phyloP scores from a whole-genome alignment of 768 basidiomycete genomes.

The Trametes coccinea region DNA sequence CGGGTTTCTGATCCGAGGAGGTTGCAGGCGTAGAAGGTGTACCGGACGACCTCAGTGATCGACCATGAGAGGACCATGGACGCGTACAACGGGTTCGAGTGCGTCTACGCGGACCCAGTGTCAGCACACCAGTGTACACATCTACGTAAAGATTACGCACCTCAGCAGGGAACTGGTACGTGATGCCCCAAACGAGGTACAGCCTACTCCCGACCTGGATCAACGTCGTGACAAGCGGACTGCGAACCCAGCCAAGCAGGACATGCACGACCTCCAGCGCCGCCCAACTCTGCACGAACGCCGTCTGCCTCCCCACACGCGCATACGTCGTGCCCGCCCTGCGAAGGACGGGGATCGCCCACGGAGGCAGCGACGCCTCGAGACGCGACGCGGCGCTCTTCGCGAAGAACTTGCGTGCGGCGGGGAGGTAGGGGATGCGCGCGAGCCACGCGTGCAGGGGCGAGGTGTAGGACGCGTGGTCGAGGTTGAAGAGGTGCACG shows the following conservation, averaged over 20 bases:
- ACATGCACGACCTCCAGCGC: constrained; percentile 83
- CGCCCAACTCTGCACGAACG: constrained; percentile 82
- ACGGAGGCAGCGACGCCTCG: constrained; percentile 34
- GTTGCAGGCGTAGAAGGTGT: constrained; percentile 77
- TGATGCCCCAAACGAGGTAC: constrained; percentile 84
- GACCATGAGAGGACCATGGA: constrained; percentile 96
- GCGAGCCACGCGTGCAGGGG: constrained; percentile 12
- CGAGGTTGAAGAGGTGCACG: constrained; percentile 41
- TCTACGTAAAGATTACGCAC: constrained; percentile 41
- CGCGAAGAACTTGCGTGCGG: constrained; percentile 5
- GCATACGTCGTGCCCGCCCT: constrained; percentile 59
- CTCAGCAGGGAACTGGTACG: constrained; percentile 52
- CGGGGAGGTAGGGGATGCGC: constrained; percentile 14
- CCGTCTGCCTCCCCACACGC: constrained; percentile 60
- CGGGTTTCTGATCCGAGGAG: constrained; percentile 55
- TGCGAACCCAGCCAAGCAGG: constrained; percentile 75
- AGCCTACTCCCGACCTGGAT: constrained; percentile 83
- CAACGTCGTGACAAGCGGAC: constrained; percentile 69
- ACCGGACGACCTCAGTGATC: constrained; percentile 87
- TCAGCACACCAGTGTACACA: neutral
- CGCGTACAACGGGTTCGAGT: constrained; percentile 75
- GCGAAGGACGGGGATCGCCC: constrained; percentile 45
- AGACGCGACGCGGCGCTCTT: neutral
- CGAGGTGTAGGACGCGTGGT: constrained; percentile 1
- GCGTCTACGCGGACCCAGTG: constrained; percentile 45